Base-by-base conservation (phyloP, 2,329 filamentous ascomycete species). In the Aspergillus piperis region DNA sequence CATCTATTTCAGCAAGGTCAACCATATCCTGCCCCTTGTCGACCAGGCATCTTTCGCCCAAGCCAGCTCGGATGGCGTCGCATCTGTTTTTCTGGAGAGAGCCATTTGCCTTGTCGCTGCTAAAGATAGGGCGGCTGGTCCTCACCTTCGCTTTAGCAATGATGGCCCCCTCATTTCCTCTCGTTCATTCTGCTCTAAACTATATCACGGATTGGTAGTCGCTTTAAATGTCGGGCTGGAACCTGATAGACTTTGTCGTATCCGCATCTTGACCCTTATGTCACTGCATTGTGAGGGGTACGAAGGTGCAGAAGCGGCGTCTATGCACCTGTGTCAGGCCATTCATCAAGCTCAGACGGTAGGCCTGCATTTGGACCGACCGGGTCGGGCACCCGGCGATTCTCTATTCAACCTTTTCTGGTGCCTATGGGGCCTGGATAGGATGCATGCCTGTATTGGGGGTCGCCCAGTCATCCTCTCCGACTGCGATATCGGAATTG, bases 381-480 rank as follows among this genome's bases (percentile, higher is more conserved):
- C 76, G 5, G 71, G 70, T 7, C 68, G 73, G 49, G 65, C 64
- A 30, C 54, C 64, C 15, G 67, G 62, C 23, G 75, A 75, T 56
- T 64, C 71, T 23, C 60, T 69, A n/a, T 68, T 66, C 15, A 64
- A 66, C 54, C 64, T 78, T 3, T 78, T 78, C 64, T 78, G 76
- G 77, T 73, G 73, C 23, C 62, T 78, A 41, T 78, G 77, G 77
- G 73, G 73, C 2, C 56, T 78, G 38, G 76, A 78, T 62, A 78
- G 78, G 60, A 71, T 78, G 67, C 76, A 78, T 64, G 75, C 75
- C 41, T 74, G 74, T 59, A 69, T 78, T 25, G 76, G 75, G 19
- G 76, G 76, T 32, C 71, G 76, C 10, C 76, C 77, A 5, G 70
- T 78, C 42, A 64, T 78, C 44, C 62, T 78, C 30, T 74, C 73